Evolutionary conservation across 2,329 filamentous ascomycete genomes (phyloP).

Genomic region (Colletotrichum tropicale): DNA sequence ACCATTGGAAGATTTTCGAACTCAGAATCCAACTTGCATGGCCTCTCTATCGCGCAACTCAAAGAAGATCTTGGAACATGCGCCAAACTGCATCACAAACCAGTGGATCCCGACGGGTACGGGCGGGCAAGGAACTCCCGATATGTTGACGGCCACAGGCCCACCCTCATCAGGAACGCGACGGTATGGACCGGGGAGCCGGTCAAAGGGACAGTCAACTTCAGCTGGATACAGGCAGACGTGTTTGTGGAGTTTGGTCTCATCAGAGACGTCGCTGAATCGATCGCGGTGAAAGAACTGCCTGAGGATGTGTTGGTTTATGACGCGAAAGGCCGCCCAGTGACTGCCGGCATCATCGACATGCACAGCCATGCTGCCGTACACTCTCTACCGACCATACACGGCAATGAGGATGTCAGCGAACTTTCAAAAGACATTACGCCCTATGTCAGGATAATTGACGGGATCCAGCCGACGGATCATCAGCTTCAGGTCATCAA

Average conservation of each 20-base stretch:
- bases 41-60: constrained; percentile 57
- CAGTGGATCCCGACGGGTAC: constrained; percentile 58
- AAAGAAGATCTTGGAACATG: constrained; percentile 60
- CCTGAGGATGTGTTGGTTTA: constrained; percentile 54
- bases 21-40: constrained; percentile 31
- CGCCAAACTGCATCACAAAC: constrained; percentile 56
- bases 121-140: constrained; percentile 65
- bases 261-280: constrained; percentile 55
- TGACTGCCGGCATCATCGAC: constrained; percentile 74
- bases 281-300: constrained; percentile 45
- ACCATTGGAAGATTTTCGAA: constrained; percentile 5
- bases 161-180: constrained; percentile 69
- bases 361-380: constrained; percentile 74
- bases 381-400: constrained; percentile 56
- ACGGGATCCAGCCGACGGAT: constrained; percentile 67
- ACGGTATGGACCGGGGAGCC: constrained; percentile 72
- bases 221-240: constrained; percentile 63
- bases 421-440: constrained; percentile 70
- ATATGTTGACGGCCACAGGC: constrained; percentile 60
- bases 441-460: constrained; percentile 70
- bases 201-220: constrained; percentile 55
- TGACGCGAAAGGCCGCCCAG: constrained; percentile 62
- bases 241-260: constrained; percentile 66
- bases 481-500: constrained; percentile 72
- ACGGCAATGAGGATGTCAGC: constrained; percentile 64